Evolutionary conservation across 352 stramenopile genomes (phyloP), one percentile per base, ranked within the genome.

Genomic region (Pythium diclinum): DNA sequence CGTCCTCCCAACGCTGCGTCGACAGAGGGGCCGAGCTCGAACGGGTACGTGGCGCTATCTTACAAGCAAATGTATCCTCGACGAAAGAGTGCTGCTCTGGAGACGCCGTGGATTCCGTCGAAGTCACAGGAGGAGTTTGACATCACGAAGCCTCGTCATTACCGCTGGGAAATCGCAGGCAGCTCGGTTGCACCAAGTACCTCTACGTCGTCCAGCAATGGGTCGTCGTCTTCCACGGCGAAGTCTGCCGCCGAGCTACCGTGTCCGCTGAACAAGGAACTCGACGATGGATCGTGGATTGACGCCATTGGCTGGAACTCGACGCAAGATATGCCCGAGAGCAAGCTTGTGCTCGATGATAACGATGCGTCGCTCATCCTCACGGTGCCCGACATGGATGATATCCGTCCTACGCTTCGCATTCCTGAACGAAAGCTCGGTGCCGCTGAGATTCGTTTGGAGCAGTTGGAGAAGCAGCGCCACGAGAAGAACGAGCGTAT

Each of bases 351-450:
- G n/a, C 57, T 95, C 30, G 86, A 95, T 61, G 86, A 92, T 61
- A 93, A 95, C 59, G 86, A 95, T 65, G 72, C 76, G 19, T 80
- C 79, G 30, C 69, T 95, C 25, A 89, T 95, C 52, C 87, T 92
- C 38, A 89, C 81, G 1, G 78, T 88, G 9, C 69, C 81, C 1
- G 78, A 92, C 48, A 91, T 91, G 73, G 85, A 95, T 58, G 85
- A 92, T 56, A 74, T 88, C 13, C 85, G 87, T 56, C 83, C 87
- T 9, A 95, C 87, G 3, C 65, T 94, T 57, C 85, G 87, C 16
- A 93, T 94, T 76, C 87, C 85, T 5, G 83, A 94, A 62, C 68
- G 85, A 42, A 93, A 94, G 61, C 52, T 95, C 19, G 87, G 87
- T 65, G 85, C 83, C 33, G 79, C 82, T 14, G 85, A 95, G 49